Conservation (phyloP, 1,284 basidiomycete genomes). For the Sanghuangporus sanghuang region DNA sequence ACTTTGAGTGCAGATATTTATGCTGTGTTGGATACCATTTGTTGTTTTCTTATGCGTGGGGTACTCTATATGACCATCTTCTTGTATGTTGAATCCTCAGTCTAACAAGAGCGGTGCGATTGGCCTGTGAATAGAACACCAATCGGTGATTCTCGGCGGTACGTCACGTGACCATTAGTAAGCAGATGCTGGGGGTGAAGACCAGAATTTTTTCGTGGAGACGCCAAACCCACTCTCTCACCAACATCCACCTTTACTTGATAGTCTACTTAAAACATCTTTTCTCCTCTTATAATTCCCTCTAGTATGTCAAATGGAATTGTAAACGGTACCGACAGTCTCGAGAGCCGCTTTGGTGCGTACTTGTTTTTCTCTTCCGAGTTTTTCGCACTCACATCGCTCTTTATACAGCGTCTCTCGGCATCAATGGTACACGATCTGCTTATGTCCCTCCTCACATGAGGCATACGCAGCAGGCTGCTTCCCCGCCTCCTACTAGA, state of each 20-base stretch:
- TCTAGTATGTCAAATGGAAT: constrained; percentile 84
- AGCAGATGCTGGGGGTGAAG: not conserved
- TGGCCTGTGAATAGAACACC: not conserved
- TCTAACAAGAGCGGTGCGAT: not conserved
- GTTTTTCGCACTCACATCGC: constrained; percentile 3
- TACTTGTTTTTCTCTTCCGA: constrained; percentile 26
- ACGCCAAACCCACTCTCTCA: constrained; percentile 8
- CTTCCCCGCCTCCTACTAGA: constrained; percentile 41
- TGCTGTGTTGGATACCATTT: constrained; percentile 2
- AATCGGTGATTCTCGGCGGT: not conserved
- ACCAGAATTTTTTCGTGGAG: constrained; percentile 2
- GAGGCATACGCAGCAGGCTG: constrained; percentile 77
- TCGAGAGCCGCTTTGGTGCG: constrained; percentile 82
- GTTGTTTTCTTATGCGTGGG: not conserved
- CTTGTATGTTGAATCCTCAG: not conserved
- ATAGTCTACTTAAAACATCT: constrained; percentile 15
- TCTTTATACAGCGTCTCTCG: constrained; percentile 50
- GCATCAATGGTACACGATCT: constrained; percentile 67
- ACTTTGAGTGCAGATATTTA: not conserved
- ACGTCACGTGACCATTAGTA: not conserved
- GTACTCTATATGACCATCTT: not conserved
- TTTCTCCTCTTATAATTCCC: constrained; percentile 18
- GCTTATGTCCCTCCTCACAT: constrained; percentile 93
- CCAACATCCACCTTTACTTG: constrained; percentile 16
- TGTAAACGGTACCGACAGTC: constrained; percentile 71